Evolutionary conservation across 345 rosid species (phyloP), one percentile per base, ranked within the genome.

Genomic region (Populus alba): DNA sequence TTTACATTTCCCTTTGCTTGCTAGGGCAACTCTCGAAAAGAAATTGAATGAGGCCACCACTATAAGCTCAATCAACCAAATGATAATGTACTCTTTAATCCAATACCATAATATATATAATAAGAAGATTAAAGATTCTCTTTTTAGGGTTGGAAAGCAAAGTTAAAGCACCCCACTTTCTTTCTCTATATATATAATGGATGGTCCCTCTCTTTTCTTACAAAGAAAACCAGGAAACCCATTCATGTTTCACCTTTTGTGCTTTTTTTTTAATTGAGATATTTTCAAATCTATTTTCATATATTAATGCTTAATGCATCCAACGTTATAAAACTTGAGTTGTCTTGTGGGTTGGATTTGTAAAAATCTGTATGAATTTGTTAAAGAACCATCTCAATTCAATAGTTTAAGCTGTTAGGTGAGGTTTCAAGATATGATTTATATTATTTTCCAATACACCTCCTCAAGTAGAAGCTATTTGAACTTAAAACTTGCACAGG

Each of bases 31-130:
- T 0, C 27, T 27, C 38, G 37, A 70, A 70, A 69, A 72, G 53
- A 72, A 15, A 39, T 63, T 62, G 79, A 75, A 49, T 11, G 33
- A 63, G 71, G 65, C 83, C n/a, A 13, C 62, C 79, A 75, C 67
- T 63, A 63, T 23, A 47, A 53, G 12, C 71, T 62, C 71, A 63
- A 75, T 75, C 83, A 71, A 70, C 59, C 74, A 59, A 49, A 69
- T 75, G n/a, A 74, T 69, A 74, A 69, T 63, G 18, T 27, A 51
- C 59, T 38, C 41, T 18, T 63, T 33, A 23, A 75, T 23, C 25
- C 6, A 59, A 59, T n/a, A 3, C 63, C 63, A 53, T 7, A 47
- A 35, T 29, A 61, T 57, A 53, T 33, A 76, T 41, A 35, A 35
- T 47, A 57, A 31, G 22, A 72, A 55, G 68, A 71, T 70, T 25